Base-by-base conservation (phyloP, 2,329 filamentous ascomycete species). In the Thielaviopsis ethacetica region DNA sequence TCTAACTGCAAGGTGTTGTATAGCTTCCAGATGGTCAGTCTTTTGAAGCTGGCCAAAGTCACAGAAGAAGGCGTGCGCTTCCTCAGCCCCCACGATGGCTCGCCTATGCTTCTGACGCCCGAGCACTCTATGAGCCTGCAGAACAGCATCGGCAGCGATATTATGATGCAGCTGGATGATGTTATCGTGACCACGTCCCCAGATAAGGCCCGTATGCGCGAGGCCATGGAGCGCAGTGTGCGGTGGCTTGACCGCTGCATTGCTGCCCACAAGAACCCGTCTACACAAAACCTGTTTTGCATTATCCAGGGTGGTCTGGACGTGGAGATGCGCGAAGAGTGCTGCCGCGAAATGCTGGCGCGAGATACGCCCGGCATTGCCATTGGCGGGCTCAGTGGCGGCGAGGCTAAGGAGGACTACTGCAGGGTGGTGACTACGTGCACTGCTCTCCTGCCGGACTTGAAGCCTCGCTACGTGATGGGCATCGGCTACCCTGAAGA, bases 91-190 rank as follows among this genome's bases (percentile, higher is more conserved):
- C 93, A 98, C 69, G 93, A 97, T 74, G 90, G 91, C 38, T 84
- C 83, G 2, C 91, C 91, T 7, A 97, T 98, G 93, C 83, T 98
- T 12, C 82, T 98, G 53, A 98, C 93, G 0, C 93, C 93, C 0
- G 94, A 98, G 70, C 91, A 97, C 73, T 97, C 93, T 0, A 96
- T 98, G 66, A 85, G 84, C 12, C 78, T 98, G 3, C 93, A 98
- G 70, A 97, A 98, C 71, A 91, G 86, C 58, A 98, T 98, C 67
- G 93, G 93, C 63, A 95, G 89, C 63, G 93, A 98, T 72, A 97
- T 98, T 65, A 96, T 97, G 64, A 98, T 98, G 94, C 94, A 98
- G 72, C 83, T 98, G 3, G 93, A 98, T 75, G 94, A 98, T 71
- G 94, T 98, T 15, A 86, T 98, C 56, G 91, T 90, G 30, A 97